Conservation (phyloP, 2,329 filamentous ascomycete genomes). For the Penicillium sp. region DNA sequence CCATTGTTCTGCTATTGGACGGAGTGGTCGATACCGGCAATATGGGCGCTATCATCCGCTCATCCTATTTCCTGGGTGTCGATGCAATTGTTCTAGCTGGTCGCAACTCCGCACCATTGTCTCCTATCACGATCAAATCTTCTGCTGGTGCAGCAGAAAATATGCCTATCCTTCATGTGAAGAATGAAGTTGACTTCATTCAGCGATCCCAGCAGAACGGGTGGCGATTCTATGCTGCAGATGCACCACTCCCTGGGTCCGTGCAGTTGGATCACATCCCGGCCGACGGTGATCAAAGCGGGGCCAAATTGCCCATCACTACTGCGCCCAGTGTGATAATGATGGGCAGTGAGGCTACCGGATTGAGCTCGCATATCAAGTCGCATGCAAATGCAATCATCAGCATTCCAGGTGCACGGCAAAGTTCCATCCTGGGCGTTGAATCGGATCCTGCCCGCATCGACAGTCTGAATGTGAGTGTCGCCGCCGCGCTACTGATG, state of each 20-base stretch:
- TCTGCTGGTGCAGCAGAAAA: slow-evolving; percentile 80
- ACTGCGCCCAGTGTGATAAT: slow-evolving; percentile 66
- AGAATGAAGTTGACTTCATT: slow-evolving; percentile 61
- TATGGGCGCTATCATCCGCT: slow-evolving; percentile 77
- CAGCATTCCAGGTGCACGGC: slow-evolving; percentile 52
- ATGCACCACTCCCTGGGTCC: slow-evolving; percentile 32
- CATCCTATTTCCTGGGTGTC: slow-evolving; percentile 81
- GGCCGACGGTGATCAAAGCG: slow-evolving; percentile 27
- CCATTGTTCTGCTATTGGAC: slow-evolving; percentile 38
- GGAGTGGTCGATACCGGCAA: slow-evolving; percentile 73
- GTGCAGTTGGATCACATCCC: slow-evolving; percentile 18
- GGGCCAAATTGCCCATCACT: slow-evolving; percentile 38
- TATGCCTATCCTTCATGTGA: slow-evolving; percentile 62
- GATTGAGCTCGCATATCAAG: slow-evolving; percentile 57
- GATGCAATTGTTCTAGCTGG: slow-evolving; percentile 72
- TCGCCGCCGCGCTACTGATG: slow-evolving; percentile 66
- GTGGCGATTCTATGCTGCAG: slow-evolving; percentile 77
- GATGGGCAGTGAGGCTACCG: slow-evolving; percentile 72
- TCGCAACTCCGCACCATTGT: slow-evolving; percentile 63
- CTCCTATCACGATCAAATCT: slow-evolving; percentile 72
- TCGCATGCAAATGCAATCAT: slow-evolving; percentile 56
- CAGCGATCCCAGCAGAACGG: slow-evolving; percentile 57
- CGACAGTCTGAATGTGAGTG: slow-evolving; percentile 89
- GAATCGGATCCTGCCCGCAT: slow-evolving; percentile 46
- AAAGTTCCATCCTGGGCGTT: slow-evolving; percentile 33